Conservation (phyloP, 2,329 filamentous ascomycete species). For the Fusarium vanettenii region DNA sequence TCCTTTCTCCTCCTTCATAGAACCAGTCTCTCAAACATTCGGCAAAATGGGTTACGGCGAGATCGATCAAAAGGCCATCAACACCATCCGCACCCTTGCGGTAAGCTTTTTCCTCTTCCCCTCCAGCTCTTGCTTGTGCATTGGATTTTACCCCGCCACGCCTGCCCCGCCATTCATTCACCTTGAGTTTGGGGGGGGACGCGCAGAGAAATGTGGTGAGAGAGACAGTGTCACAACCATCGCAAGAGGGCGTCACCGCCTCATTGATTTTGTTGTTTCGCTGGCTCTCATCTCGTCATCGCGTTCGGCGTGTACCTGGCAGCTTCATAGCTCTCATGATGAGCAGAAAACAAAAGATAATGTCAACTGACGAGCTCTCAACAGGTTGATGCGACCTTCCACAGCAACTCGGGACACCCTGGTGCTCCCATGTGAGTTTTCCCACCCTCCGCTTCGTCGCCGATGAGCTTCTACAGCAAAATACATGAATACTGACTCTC, state of each 20-base stretch:
- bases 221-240: not conserved
- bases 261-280: not conserved
- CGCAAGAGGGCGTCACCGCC: not conserved
- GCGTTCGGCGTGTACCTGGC: not conserved
- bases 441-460: slow-evolving; percentile 7
- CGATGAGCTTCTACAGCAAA: slow-evolving; percentile 20
- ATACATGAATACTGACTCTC: slow-evolving; percentile 47
- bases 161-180: slow-evolving; percentile 42
- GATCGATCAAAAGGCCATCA: slow-evolving; percentile 90
- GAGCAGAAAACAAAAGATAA: not conserved
- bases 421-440: slow-evolving; percentile 89
- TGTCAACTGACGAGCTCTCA: slow-evolving; percentile 42
- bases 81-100: slow-evolving; percentile 96
- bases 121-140: slow-evolving; percentile 49
- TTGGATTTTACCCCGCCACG: slow-evolving; percentile 51
- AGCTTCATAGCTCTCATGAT: not conserved
- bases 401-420: slow-evolving; percentile 97
- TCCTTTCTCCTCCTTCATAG: slow-evolving; percentile 37
- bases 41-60: slow-evolving; percentile 88
- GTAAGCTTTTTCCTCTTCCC: slow-evolving; percentile 68
- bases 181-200: slow-evolving; percentile 12
- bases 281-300: not conserved
- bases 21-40: slow-evolving; percentile 45
- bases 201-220: slow-evolving; percentile 29
- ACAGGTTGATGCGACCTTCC: slow-evolving; percentile 96